Evolutionary conservation across 2,329 filamentous ascomycete genomes (phyloP), one percentile per base, ranked within the genome.

Genomic region (Talaromyces sp.): DNA sequence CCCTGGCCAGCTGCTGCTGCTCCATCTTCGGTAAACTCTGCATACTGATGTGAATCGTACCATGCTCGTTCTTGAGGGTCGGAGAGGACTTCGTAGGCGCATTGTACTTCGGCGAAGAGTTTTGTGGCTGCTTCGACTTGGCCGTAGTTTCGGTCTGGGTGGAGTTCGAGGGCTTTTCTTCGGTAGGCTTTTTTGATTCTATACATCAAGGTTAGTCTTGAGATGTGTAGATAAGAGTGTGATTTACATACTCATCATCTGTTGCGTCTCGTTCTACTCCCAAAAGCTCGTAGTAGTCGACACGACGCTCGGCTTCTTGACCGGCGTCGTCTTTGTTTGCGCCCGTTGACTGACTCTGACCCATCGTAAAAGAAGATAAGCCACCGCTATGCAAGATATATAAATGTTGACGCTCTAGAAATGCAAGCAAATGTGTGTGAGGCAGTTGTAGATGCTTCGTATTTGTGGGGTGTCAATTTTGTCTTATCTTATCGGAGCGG

Each of bases 181-280:
- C 92, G 88, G 78, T 99, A 99, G 15, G 93, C 93, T 73, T 92
- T 96, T 74, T 97, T 97, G 73, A 99, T 93, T 69, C 91, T 94
- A 66, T 22, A 25, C 64, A 11, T 15, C 11, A 54, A 34, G 68
- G 53, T 67, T 61, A 63, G 22, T 54, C 36, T n/a, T 17, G 59
- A 25, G 45, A 36, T n/a, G 29, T 17, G 31, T 61, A 53, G 10
- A 45, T 31, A 29, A 29, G 11, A 4, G 5, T 29, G 13, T n/a
- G 22, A n/a, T 45, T 38, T 11, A 74, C 85, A 74, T 78, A 93
- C 89, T 97, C 93, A 64, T 96, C 91, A 53, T 93, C 90, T 5
- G 88, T 88, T 38, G 92, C 93, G 67, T 85, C 83, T 67, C 87
- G 84, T 68, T 91, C 86, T 17, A 97, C 82, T 5, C 85, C 88